These are phyloP conservation scores for Allium cepa DNA, from an alignment of 106 monocot genomes.

Conservation along the genomic window DNA sequence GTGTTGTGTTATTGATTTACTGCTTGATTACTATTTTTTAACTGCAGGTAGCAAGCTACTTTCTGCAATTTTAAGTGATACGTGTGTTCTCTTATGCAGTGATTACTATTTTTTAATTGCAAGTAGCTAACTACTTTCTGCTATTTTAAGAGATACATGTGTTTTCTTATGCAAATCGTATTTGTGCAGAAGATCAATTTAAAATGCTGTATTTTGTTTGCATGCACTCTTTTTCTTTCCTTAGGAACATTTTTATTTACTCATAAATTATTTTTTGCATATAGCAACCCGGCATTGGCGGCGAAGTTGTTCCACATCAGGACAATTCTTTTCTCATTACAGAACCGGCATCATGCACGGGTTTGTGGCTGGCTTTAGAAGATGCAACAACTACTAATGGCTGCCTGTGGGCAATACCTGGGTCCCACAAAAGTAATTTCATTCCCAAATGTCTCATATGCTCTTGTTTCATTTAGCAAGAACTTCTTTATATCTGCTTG, in stretches of 20 bases:
- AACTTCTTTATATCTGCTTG: background rate
- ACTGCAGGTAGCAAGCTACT: too few relatives aligned
- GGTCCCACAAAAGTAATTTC: constrained; percentile 65
- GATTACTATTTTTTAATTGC: too few relatives aligned
- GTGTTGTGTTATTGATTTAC: too few relatives aligned
- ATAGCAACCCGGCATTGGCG: constrained; percentile 99
- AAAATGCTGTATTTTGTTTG: too few relatives aligned
- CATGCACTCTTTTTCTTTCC: too few relatives aligned
- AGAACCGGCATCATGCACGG: constrained; percentile 83
- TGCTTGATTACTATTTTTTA: too few relatives aligned
- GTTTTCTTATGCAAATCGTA: too few relatives aligned
- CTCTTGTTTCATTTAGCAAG: background rate
- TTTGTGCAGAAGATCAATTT: too few relatives aligned
- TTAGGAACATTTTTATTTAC: background rate
- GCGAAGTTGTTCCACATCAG: constrained; percentile 97
- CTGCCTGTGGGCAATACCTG: constrained; percentile 96
- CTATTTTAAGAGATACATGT: too few relatives aligned
- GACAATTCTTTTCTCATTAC: constrained; percentile 91
- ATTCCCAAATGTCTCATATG: background rate
- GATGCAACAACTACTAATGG: constrained; percentile 84
- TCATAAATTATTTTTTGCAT: constrained; percentile 5
- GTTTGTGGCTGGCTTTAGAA: constrained; percentile 91
- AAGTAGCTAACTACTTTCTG: too few relatives aligned
- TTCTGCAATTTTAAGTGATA: too few relatives aligned
- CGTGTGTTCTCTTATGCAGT: too few relatives aligned